Evolutionary conservation across 768 basidiomycete genomes (phyloP).

Genomic region (Phanerochaete carnosa): DNA sequence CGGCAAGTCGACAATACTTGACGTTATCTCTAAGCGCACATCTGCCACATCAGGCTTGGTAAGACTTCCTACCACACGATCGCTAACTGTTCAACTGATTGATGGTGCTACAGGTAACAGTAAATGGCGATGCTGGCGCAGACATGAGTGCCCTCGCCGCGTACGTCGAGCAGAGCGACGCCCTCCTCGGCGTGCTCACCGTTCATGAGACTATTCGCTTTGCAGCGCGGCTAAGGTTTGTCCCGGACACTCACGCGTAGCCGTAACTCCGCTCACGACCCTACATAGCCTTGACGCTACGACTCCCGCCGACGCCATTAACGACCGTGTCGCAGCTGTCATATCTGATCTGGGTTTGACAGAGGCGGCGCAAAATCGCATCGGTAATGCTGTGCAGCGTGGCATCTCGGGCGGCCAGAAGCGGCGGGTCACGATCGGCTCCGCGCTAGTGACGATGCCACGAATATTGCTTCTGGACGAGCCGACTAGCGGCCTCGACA

Average conservation of each 20-base stretch:
- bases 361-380: constrained; percentile 44
- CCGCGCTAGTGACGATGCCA: constrained; percentile 57
- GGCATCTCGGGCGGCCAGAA: constrained; percentile 69
- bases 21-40: constrained; percentile 50
- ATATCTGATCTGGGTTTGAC: constrained; percentile 46
- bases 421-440: constrained; percentile 57
- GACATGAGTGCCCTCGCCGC: constrained; percentile 39
- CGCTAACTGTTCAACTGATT: not conserved
- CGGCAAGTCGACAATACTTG: constrained; percentile 49
- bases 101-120: constrained; percentile 11
- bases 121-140: constrained; percentile 15
- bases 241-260: not conserved
- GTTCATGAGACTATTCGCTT: constrained; percentile 54
- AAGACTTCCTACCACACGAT: not conserved
- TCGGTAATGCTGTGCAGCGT: constrained; percentile 55
- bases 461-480: constrained; percentile 63
- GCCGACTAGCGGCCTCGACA: constrained; percentile 55
- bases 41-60: constrained; percentile 28
- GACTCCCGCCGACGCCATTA: constrained; percentile 29
- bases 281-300: constrained; percentile 12
- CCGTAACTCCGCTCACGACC: not conserved
- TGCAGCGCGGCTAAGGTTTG: constrained; percentile 47
- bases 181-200: constrained; percentile 54
- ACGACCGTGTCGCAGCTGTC: constrained; percentile 39
- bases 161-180: constrained; percentile 62